Base-by-base conservation (phyloP, 371 early-diverging fungal genomes). In the Umbelopsis sp. region DNA sequence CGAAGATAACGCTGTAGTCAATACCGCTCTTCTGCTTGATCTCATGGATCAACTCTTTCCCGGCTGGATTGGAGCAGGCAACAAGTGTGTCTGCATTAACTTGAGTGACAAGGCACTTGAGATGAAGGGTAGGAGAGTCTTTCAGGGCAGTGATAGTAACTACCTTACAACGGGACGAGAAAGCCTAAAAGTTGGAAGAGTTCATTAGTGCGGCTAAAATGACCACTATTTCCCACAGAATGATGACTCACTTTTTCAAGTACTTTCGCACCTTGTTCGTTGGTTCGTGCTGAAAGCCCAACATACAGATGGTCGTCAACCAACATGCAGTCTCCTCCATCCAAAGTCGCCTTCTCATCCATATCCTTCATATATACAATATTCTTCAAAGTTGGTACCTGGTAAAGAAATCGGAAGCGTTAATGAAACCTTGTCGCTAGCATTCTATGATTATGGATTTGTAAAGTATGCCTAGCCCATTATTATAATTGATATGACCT, bases 241-340 rank as follows among this genome's bases (percentile, higher is more conserved):
- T 48, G n/a, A n/a, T 52, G 14, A 70, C 46, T 63, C 25, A 75
- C 70, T 14, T 66, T 51, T 18, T 45, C 16, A 12, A 79, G 51
- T n/a, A 74, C 73, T 14, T 65, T 69, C 2, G 71, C 73, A 46
- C 77, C 80, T 11, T 53, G 65, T 44, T 46, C 65, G 66, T 76
- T 79, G 20, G 80, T 79, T 53, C 80, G 75, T 38, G 68, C 57
- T 10, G 77, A 75, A 50, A 76, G 71, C 2, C 80, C 80, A 41
- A 77, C 74, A 32, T 76, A 76, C 44, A 79, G 25, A 44, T 79
- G 70, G 11, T 63, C 66, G 32, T 76, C 80, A 22, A 77, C 73
- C 45, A 65, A 76, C 8, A 79, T 38, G 7, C 77, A 77, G 67
- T 79, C 80, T 18, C 75, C 80, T 37, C 80, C 80, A 66, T 79